Conservation (phyloP, 371 early-diverging fungal species). For the Circinella minor region DNA sequence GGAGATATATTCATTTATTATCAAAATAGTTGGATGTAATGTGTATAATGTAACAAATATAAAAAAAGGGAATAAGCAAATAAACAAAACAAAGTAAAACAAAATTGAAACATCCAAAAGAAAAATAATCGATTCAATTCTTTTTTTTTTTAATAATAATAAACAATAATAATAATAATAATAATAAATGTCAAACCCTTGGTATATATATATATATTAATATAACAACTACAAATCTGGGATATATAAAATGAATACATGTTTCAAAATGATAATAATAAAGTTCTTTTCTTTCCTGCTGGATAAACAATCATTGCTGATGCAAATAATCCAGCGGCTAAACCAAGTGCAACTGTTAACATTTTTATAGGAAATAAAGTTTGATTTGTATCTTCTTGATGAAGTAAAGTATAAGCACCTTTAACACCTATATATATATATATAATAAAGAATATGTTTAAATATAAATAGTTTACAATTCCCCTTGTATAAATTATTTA, state of each 20-base stretch:
- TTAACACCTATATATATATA: slow-evolving; percentile 34
- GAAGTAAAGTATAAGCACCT: slow-evolving; percentile 45
- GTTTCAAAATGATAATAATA: slow-evolving; percentile 43
- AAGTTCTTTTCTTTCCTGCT: slow-evolving; percentile 38
- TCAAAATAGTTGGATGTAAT: too few relatives aligned
- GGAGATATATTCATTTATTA: too few relatives aligned
- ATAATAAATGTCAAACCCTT: not conserved
- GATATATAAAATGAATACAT: not conserved
- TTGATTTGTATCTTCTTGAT: slow-evolving; percentile 34
- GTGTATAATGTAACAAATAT: too few relatives aligned
- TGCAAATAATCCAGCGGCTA: slow-evolving; percentile 50
- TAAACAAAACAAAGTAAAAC: too few relatives aligned
- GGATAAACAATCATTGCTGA: slow-evolving; percentile 53
- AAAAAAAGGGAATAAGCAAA: too few relatives aligned
- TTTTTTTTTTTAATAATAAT: too few relatives aligned
- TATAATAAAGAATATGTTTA: too few relatives aligned
- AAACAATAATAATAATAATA: too few relatives aligned
- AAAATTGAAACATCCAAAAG: too few relatives aligned
- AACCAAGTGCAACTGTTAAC: slow-evolving; percentile 44
- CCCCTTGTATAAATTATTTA: too few relatives aligned
- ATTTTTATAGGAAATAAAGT: slow-evolving; percentile 43
- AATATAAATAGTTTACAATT: too few relatives aligned
- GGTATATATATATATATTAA: not conserved
- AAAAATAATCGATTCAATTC: too few relatives aligned
- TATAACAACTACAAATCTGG: not conserved